Percentiles rank a stretch among this genome's conserved stretches.
Conservation (phyloP, 768 basidiomycete species). For the Suillus discolor region DNA sequence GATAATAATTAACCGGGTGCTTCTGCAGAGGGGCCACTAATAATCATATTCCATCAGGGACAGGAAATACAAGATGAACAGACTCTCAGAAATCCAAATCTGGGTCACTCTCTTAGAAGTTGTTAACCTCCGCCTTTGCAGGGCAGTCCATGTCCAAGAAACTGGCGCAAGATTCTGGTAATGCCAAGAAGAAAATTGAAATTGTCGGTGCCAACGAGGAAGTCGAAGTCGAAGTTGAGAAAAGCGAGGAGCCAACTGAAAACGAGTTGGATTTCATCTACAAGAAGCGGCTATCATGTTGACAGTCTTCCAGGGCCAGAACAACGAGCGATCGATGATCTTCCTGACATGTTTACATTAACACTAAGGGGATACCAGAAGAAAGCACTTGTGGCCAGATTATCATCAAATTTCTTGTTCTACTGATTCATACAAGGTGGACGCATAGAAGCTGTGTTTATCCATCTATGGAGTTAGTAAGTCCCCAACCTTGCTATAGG, state of each 20-base stretch:
- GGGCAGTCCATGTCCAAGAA: conserved; percentile 42
- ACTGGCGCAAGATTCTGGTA: conserved; percentile 36
- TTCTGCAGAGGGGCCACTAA: conserved; percentile 28
- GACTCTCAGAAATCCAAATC: conserved; percentile 75
- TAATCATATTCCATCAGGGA: conserved; percentile 67
- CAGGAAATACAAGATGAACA: conserved; percentile 81
- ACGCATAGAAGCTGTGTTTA: conserved; percentile 74
- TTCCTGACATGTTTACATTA: conserved; percentile 73
- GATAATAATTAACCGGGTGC: conserved; percentile 55
- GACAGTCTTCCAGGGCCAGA: conserved; percentile 61
- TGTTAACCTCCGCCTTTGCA: conserved; percentile 67
- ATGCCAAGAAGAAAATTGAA: conserved; percentile 52
- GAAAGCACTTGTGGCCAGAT: conserved; percentile 70
- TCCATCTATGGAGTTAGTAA: conserved; percentile 94
- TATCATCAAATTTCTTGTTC: neutral
- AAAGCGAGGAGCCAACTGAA: conserved; percentile 79
- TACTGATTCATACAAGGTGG: conserved; percentile 59
- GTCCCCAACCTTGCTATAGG: conserved; percentile 24
- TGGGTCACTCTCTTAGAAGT: conserved; percentile 75
- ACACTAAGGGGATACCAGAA: conserved; percentile 88
- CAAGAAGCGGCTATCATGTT: conserved; percentile 54
- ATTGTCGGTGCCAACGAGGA: conserved; percentile 84
- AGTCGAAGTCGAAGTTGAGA: conserved; percentile 82
- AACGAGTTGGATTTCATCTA: conserved; percentile 85
- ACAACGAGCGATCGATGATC: conserved; percentile 76